Base-by-base conservation (phyloP, 139 green algal genomes). In the Marvania coccoides region DNA sequence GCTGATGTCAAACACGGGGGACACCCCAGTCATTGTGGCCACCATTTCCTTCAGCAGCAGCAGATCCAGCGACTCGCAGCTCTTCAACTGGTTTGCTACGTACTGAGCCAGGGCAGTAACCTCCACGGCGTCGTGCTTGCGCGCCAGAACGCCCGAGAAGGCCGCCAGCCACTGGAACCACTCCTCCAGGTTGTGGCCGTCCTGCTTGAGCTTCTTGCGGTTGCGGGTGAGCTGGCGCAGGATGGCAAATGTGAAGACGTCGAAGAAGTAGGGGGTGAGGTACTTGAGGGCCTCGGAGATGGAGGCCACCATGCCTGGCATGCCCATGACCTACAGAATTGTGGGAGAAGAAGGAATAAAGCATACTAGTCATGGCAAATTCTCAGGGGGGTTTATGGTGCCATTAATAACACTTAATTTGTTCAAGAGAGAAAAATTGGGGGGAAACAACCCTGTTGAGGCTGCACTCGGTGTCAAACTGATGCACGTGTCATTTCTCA, bases 141-240 rank as follows among this genome's bases (percentile, higher is more conserved):
- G 38, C 5, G 13, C 24, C 19, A 78, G 30, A 4, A 83, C 61
- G 15, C 84, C 88, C 7, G 70, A 85, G 71, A 95, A 93, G 0
- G 67, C 47, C 2, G 83, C 74, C 37, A 93, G 75, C 61, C 65
- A 78, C 75, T 87, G 77, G 51, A 65, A 72, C 88, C 88, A 95
- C 66, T 86, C 79, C 26, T 79, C 65, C 23, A 94, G 71, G 78
- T 94, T 93, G 54, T 85, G 69, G 19, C 88, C 88, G 66, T 95
- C 88, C 28, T 88, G 80, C 80, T 89, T 89, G 58, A 90, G 55
- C 51, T 87, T 85, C 23, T 70, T 53, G 31, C 74, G 69, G 6
- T 46, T 47, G 9, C 58, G 55, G 5, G 67, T 55, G 26, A 91
- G 74, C 42, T 78, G 67, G 15, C 76, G 61, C 8, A 94, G 75